Evolutionary conservation across 768 basidiomycete species (phyloP).

Genomic region (Suillus variegatus): DNA sequence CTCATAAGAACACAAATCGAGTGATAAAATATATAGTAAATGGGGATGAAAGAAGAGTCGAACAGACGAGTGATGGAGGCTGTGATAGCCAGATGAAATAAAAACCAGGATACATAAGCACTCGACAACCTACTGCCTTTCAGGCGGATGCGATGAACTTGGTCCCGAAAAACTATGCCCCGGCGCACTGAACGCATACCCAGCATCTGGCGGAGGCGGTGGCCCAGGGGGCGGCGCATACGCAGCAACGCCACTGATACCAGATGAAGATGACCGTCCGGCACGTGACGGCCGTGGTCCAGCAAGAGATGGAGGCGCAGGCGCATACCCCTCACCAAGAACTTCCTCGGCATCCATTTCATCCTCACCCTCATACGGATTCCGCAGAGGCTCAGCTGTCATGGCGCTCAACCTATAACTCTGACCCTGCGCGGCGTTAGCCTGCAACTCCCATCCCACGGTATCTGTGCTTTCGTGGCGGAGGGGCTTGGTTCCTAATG

Average conservation of each 20-base stretch:
- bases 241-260: not conserved
- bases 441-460: slow-evolving; percentile 31
- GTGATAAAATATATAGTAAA: not conserved
- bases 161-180: slow-evolving; percentile 23
- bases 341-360: slow-evolving; percentile 21
- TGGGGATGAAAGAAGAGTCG: not conserved
- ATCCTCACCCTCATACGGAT: slow-evolving; percentile 26
- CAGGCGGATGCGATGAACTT: slow-evolving; percentile 2
- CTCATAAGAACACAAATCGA: not conserved
- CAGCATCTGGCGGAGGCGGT: slow-evolving; percentile 16
- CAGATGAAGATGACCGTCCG: not conserved
- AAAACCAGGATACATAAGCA: not conserved
- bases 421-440: slow-evolving; percentile 27
- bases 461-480: slow-evolving; percentile 33
- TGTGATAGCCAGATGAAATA: not conserved
- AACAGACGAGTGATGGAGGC: not conserved
- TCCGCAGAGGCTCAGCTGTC: slow-evolving; percentile 17
- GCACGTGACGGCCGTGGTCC: not conserved
- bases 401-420: slow-evolving; percentile 25
- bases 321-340: not conserved
- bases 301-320: not conserved
- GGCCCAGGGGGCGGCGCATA: slow-evolving; percentile 8
- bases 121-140: not conserved
- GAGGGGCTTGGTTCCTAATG: slow-evolving; percentile 11
- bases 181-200: slow-evolving; percentile 27